These are phyloP conservation scores for Saccharum hybrid DNA, from an alignment of 202 grass and related monocot genomes.

Conservation along the genomic window DNA sequence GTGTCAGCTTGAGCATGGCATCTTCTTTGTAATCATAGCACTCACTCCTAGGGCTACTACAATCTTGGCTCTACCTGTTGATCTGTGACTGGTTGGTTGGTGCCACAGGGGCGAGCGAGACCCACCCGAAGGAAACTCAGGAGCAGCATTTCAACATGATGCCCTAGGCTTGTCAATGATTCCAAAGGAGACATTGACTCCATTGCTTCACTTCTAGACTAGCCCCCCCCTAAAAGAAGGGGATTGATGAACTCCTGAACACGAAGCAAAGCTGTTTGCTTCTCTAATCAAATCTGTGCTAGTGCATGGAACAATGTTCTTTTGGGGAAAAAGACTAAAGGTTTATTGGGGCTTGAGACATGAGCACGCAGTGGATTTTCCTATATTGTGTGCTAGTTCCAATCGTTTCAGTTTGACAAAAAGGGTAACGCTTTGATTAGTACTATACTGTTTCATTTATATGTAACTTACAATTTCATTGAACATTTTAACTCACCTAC, in stretches of 20 bases:
- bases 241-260: slow-evolving; percentile 48
- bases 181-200: slow-evolving; percentile 56
- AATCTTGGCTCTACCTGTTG: slow-evolving; percentile 66
- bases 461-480: neutral
- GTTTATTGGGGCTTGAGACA: slow-evolving; percentile 25
- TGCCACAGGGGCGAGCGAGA: slow-evolving; percentile 2
- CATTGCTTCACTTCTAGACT: slow-evolving; percentile 51
- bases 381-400: neutral
- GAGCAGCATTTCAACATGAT: too few relatives aligned
- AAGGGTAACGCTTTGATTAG: neutral
- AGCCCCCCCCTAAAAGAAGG: slow-evolving; percentile 38
- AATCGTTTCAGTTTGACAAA: neutral
- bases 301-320: slow-evolving; percentile 32
- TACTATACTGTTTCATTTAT: neutral
- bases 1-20: slow-evolving; percentile 62
- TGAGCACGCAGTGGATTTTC: slow-evolving; percentile 10
- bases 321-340: neutral
- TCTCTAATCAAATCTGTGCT: slow-evolving; percentile 42
- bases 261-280: slow-evolving; percentile 51
- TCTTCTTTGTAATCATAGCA: slow-evolving; percentile 66
- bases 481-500: neutral
- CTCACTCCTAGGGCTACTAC: slow-evolving; percentile 66
- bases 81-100: slow-evolving; percentile 59
- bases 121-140: slow-evolving; percentile 43
- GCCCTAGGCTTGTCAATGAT: slow-evolving; percentile 56